Conservation (phyloP, 352 stramenopile species). For the Phytophthora colocasiae region DNA sequence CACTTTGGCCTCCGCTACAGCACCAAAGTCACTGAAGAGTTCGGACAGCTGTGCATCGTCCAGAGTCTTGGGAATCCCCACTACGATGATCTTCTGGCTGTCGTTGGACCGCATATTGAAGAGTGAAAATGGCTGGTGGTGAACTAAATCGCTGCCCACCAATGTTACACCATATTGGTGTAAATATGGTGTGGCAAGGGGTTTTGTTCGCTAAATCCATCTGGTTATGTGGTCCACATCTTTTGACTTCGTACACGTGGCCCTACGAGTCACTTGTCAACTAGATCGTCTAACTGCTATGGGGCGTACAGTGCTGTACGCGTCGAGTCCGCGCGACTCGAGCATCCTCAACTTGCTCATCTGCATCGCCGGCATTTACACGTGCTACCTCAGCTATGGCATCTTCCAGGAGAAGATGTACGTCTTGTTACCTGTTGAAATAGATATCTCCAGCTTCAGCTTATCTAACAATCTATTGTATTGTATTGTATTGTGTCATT, state of each 20-base stretch:
- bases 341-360: conserved; percentile 86
- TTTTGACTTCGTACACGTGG: not conserved
- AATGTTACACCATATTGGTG: not conserved
- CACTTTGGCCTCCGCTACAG: conserved; percentile 77
- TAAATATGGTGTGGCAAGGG: not conserved
- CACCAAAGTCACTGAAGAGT: conserved; percentile 79
- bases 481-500: not conserved
- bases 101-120: conserved; percentile 73
- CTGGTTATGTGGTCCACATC: not conserved
- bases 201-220: not conserved
- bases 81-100: conserved; percentile 88
- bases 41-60: conserved; percentile 72
- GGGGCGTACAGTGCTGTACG: conserved; percentile 56
- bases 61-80: conserved; percentile 78
- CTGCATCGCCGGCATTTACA: conserved; percentile 92
- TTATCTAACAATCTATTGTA: too few relatives aligned
- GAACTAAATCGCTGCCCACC: too few relatives aligned
- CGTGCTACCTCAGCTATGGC: conserved; percentile 92
- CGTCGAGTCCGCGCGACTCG: conserved; percentile 52
- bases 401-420: conserved; percentile 96
- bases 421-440: conserved; percentile 4
- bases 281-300: conserved; percentile 31
- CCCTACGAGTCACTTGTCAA: conserved; percentile 8
- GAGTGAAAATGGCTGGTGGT: conserved; percentile 1
- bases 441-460: not conserved